Base-by-base conservation (phyloP, 1,139 yeast genomes). In the Taphrina wiesneri region DNA sequence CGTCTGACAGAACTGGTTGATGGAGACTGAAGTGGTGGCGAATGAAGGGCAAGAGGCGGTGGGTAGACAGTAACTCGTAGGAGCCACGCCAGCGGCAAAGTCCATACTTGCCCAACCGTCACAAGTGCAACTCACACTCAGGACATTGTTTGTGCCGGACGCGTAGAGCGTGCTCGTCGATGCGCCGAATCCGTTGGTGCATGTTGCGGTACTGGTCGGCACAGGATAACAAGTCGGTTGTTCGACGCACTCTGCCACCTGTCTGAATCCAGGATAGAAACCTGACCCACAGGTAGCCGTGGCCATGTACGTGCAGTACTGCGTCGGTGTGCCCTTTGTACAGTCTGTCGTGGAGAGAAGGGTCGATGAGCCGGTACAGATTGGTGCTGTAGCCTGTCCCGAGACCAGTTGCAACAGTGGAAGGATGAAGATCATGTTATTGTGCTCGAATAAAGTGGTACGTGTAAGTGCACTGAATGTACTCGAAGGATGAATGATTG, bases 221-320 rank as follows among this genome's bases (percentile, higher is more conserved):
- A 28, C 36, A 4, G 54, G 36, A 21, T 49, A 49, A 25, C 54
- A 49, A 2, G 54, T 49, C 23, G 54, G 34, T 13, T 49, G 36
- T 49, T 26, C 54, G 9, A 28, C 36, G 36, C 54, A 49, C 36
- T 30, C 36, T 11, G 54, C 54, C 36, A 49, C 36, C 21, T 49
- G 54, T 28, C 34, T 49, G 23, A 26, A 49, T 6, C 54, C 54
- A 26, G 54, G 54, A 11, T 49, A 49, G 36, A 26, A 49, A 5
- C 21, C 36, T 17, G 54, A 19, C 4, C 23, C 23, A 17, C 54
- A 49, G 23, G 54, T 49, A 1, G 54, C 34, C 21, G 54, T 49
- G n/a, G 54, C 36, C 36, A 26, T 49, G 54, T 26, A 49, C 26
- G 54, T 49, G 36, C 54, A 49, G 36, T 49, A 49, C 23, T 17